These are phyloP conservation scores for Taiozyma onychis DNA, from an alignment of 1,139 yeast species.

Conservation along the genomic window DNA sequence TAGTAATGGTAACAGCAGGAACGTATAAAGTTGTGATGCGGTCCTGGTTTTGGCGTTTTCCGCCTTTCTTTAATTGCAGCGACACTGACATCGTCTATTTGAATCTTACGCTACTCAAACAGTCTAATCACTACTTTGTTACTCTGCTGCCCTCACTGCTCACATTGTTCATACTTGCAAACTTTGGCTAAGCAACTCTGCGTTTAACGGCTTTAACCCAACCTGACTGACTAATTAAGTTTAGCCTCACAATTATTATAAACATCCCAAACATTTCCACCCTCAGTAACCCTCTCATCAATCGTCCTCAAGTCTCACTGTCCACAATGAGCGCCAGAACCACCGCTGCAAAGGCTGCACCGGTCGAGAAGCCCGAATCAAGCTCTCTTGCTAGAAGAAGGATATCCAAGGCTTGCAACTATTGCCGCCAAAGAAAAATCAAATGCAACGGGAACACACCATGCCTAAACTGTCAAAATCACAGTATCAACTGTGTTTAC, in stretches of 20 bases:
- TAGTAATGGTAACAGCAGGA: not conserved
- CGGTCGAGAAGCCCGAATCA: not conserved
- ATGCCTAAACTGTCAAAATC: conserved; percentile 51
- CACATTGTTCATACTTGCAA: not conserved
- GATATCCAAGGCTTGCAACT: conserved; percentile 41
- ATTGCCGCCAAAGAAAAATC: conserved; percentile 60
- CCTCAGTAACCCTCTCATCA: not conserved
- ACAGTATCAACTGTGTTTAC: conserved; percentile 26
- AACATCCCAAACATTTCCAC: not conserved
- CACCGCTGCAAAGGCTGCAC: not conserved
- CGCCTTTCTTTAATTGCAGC: not conserved
- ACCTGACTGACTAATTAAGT: not conserved
- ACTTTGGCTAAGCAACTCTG: not conserved
- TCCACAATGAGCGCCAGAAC: not conserved
- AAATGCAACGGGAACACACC: conserved; percentile 67
- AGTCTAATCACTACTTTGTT: not conserved
- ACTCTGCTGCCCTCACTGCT: not conserved
- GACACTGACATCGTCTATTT: not conserved
- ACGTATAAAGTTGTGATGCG: not conserved
- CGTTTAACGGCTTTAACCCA: not conserved
- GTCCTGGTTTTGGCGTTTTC: not conserved
- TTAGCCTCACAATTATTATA: not conserved
- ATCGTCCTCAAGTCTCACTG: not conserved
- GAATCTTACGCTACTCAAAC: not conserved
- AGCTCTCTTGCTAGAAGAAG: conserved; percentile 16